Evolutionary conservation across 306 rosid genomes (phyloP).

Genomic region (Clitoria ternatea): DNA sequence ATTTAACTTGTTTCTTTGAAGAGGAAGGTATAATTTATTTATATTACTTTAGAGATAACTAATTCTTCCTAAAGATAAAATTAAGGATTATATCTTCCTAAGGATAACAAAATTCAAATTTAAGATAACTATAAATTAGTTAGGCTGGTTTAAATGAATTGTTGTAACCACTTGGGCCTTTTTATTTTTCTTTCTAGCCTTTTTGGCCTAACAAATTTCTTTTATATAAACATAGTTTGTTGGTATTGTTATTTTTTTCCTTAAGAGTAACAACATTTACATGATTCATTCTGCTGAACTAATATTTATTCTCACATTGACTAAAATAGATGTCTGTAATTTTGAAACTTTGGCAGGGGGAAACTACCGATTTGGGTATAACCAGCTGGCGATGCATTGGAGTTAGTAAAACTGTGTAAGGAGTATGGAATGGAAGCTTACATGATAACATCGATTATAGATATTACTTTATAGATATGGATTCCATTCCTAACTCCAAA

Average conservation of each 20-base stretch:
- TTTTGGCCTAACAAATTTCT: too few species aligned
- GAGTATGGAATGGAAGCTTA: conserved; percentile 71
- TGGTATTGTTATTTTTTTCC: neutral
- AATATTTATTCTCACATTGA: neutral
- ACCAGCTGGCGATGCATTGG: conserved; percentile 83
- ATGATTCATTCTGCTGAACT: neutral
- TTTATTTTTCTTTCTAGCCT: too few species aligned
- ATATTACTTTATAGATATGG: conserved; percentile 34
- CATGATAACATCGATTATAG: conserved; percentile 90
- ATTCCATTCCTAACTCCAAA: conserved; percentile 41
- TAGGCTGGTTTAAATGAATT: too few species aligned
- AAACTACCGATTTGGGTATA: conserved; percentile 93
- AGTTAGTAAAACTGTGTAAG: conserved; percentile 70
- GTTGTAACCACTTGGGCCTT: too few species aligned
- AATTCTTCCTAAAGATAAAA: too few species aligned
- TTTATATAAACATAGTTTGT: neutral
- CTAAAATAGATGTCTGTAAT: conserved; percentile 21
- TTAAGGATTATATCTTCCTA: too few species aligned
- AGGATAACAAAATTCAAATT: too few species aligned
- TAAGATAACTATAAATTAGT: too few species aligned
- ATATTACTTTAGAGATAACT: too few species aligned
- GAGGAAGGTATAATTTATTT: too few species aligned
- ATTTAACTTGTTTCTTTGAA: too few species aligned
- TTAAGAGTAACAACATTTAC: neutral
- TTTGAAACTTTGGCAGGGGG: conserved; percentile 56